These are phyloP conservation scores for Cordyceps pruinosa DNA, from an alignment of 2,329 filamentous ascomycete genomes.

Conservation along the genomic window DNA sequence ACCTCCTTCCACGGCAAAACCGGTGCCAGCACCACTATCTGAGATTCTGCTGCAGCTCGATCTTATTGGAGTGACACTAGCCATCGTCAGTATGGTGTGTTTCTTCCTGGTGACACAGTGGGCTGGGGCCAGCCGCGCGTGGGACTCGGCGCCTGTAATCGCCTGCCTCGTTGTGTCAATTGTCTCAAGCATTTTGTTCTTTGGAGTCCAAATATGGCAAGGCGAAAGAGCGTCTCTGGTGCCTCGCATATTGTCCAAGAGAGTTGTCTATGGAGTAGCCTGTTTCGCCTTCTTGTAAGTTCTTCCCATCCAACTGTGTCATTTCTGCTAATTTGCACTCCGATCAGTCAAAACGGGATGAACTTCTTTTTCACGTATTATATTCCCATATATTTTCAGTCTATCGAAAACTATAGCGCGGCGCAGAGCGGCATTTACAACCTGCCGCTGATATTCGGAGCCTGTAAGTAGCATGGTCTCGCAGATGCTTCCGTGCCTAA, in stretches of 20 bases:
- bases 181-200: conserved; percentile 23
- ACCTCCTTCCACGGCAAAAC: conserved; percentile 26
- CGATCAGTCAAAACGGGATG: neutral
- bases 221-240: neutral
- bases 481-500: neutral
- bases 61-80: conserved; percentile 23
- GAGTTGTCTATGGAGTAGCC: neutral
- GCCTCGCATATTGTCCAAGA: neutral
- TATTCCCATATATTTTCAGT: conserved; percentile 28
- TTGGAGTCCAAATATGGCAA: conserved; percentile 3
- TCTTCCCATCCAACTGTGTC: neutral
- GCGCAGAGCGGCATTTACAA: conserved; percentile 29
- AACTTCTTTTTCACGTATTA: conserved; percentile 23
- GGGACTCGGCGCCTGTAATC: conserved; percentile 28
- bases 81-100: conserved; percentile 32
- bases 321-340: neutral
- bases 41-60: conserved; percentile 31
- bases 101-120: conserved; percentile 35
- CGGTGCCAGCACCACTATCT: conserved; percentile 21
- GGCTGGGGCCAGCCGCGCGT: conserved; percentile 32
- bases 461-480: neutral
- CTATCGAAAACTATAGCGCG: conserved; percentile 27
- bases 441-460: conserved; percentile 26
- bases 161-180: conserved; percentile 27
- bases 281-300: neutral